Percentiles rank a stretch among this genome's conserved stretches.
phyloP scores from a whole-genome alignment of 176 grass and related monocot genomes.

The Secale cereale region DNA sequence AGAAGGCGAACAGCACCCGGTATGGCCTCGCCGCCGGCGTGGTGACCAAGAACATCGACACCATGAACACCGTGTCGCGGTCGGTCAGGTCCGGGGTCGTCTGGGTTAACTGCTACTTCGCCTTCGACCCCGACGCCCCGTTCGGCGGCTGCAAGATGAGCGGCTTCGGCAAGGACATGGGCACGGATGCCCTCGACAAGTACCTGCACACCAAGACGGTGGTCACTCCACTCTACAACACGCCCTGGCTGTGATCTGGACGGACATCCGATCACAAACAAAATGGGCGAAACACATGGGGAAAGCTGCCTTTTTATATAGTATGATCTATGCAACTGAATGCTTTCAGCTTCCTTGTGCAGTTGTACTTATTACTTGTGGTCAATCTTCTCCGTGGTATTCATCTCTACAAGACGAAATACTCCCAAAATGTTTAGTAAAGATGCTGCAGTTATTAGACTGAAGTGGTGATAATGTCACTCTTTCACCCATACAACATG shows the following conservation, averaged over 20 bases:
- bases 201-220: constrained; percentile 72
- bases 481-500: too few relatives aligned
- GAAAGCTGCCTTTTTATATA: neutral
- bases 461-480: too few relatives aligned
- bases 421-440: too few relatives aligned
- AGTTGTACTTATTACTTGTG: neutral
- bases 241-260: constrained; percentile 64
- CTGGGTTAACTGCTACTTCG: constrained; percentile 85
- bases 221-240: constrained; percentile 62
- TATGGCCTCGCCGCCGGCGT: constrained; percentile 72
- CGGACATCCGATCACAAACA: neutral
- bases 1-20: constrained; percentile 72
- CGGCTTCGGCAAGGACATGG: constrained; percentile 76
- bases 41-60: constrained; percentile 75
- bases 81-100: constrained; percentile 53
- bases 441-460: too few relatives aligned
- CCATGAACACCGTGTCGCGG: constrained; percentile 49
- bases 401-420: too few relatives aligned
- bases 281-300: neutral
- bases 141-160: constrained; percentile 88
- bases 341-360: neutral
- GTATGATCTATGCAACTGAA: neutral
- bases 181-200: constrained; percentile 69
- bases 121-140: constrained; percentile 43
- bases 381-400: too few relatives aligned